Evolutionary conservation across 768 basidiomycete genomes (phyloP).

Genomic region (Phylloporus arenicola): DNA sequence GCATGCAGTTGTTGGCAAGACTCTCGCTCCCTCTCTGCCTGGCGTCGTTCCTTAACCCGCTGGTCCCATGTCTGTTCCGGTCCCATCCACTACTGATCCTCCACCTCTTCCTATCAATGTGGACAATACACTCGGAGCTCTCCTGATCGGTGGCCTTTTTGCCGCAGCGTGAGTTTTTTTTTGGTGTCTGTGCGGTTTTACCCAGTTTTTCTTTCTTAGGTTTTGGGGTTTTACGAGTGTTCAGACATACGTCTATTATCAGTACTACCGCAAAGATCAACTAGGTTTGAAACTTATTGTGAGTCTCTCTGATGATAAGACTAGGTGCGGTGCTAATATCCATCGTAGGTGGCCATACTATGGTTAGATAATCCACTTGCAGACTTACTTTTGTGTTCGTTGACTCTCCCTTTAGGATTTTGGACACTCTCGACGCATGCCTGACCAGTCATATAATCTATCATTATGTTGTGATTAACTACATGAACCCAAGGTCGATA

Average conservation of each 20-base stretch:
- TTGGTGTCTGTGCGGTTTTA: background rate
- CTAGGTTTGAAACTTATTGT: constrained; percentile 36
- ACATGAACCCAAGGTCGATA: constrained; percentile 42
- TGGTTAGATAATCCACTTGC: constrained; percentile 7
- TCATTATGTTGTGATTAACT: constrained; percentile 54
- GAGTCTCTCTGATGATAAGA: background rate
- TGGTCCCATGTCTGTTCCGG: background rate
- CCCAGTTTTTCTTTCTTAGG: constrained; percentile 26
- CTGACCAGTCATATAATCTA: constrained; percentile 54
- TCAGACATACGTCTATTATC: constrained; percentile 51
- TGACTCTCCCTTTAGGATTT: constrained; percentile 19
- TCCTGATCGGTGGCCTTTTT: constrained; percentile 48
- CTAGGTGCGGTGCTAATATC: constrained; percentile 24
- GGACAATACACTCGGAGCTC: constrained; percentile 47
- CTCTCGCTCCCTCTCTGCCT: background rate
- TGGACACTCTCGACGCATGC: constrained; percentile 54
- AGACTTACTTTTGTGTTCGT: too few relatives aligned
- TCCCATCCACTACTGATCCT: background rate
- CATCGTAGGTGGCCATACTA: constrained; percentile 26
- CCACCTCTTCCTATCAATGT: constrained; percentile 28
- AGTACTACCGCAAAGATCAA: constrained; percentile 32
- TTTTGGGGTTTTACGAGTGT: constrained; percentile 55
- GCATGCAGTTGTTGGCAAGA: background rate
- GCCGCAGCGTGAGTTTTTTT: constrained; percentile 44
- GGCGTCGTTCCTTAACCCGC: background rate